Evolutionary conservation across 495 filamentous ascomycete genomes (phyloP), one percentile per base, ranked within the genome.

Genomic region (Parachaetomium inaequale): DNA sequence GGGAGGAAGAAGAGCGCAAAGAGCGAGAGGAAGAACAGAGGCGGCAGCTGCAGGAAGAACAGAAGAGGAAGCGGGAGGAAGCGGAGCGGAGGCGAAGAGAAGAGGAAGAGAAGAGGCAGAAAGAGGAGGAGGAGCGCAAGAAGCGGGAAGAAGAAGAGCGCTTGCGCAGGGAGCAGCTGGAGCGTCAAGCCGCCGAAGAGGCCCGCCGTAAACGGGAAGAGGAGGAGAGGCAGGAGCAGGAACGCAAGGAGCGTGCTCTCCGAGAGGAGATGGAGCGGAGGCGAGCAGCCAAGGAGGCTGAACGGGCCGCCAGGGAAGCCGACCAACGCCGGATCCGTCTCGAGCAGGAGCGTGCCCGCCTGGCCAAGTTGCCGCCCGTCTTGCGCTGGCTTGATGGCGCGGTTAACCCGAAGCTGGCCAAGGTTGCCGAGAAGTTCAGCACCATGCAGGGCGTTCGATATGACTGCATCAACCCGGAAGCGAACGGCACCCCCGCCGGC

Each of bases 191-290:
- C 3, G 78, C 74, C 32, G 76, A 79, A 59, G 78, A 79, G 68
- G 75, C 73, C 29, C 73, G 70, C 34, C 79, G 76, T 21, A 66
- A 72, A 52, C 73, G 69, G 36, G 78, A 81, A 58, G 75, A 80
- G 64, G 75, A 81, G 28, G 62, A 68, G 51, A 54, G 47, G 36
- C 57, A 53, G 34, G 66, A 68, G 32, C 60, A 63, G 25, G 68
- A 71, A 32, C 67, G 72, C 52, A 72, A 70, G 51, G 70, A 76
- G 59, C 68, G 65, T 2, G 81, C 84, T 64, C 73, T 74, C 34
- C 68, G 68, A 28, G 80, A 84, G 58, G 85, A 88, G 65, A 72
- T 80, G 70, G 85, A 88, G 74, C 83, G 86, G 12, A 69, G 73
- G 42, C 75, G 69, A 40, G 76, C 67, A 12, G 81, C 78, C 40